phyloP scores from a whole-genome alignment of 345 rosid genomes.

The Eucalyptus melliodora region DNA sequence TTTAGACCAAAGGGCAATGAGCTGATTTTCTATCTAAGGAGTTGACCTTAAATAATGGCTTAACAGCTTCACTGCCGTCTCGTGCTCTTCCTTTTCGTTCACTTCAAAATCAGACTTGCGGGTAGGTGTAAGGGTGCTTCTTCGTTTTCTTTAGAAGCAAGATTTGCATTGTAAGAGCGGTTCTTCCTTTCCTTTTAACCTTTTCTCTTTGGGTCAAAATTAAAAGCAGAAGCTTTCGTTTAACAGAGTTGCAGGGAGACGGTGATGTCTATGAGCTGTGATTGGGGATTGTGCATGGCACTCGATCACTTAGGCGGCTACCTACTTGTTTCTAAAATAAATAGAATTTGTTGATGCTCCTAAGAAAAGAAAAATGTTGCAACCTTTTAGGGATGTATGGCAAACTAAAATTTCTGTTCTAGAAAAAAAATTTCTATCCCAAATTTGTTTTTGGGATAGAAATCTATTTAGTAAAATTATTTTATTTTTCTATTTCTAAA shows the following conservation, averaged over 20 bases:
- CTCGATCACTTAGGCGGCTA: too few relatives aligned
- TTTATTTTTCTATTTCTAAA: rapidly evolving
- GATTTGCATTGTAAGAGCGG: neutral
- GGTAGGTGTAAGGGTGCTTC: neutral
- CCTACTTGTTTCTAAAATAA: too few relatives aligned
- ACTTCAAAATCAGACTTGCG: neutral
- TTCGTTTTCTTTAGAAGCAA: neutral
- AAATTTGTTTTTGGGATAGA: rapidly evolving
- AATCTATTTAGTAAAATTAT: too few relatives aligned
- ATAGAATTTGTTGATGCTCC: neutral
- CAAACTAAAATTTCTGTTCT: too few relatives aligned
- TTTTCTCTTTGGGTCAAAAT: neutral
- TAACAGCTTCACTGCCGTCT: neutral
- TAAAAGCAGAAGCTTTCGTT: neutral
- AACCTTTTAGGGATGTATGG: too few relatives aligned
- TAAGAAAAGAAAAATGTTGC: neutral
- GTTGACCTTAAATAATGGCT: neutral
- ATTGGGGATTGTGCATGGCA: neutral
- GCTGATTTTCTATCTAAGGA: neutral
- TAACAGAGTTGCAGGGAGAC: neutral
- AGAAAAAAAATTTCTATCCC: rapidly evolving
- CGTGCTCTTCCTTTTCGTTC: neutral
- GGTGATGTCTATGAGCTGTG: neutral
- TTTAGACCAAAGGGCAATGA: neutral
- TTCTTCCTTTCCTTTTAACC: neutral